Base-by-base conservation (phyloP, 169 alveolate species). In the Cryptosporidium xiaoi region DNA sequence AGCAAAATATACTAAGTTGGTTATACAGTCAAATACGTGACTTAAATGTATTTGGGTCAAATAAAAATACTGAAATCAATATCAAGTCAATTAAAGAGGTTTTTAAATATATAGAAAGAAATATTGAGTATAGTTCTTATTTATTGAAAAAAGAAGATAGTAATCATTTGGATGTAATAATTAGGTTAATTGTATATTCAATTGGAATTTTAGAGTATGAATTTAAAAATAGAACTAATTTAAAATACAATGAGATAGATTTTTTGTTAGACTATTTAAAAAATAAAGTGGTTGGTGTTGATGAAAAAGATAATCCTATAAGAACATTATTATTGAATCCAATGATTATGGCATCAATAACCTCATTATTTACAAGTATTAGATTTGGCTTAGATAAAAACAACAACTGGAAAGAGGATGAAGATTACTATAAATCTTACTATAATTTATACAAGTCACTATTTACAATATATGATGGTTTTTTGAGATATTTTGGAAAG, bases 191-290 rank as follows among this genome's bases (percentile, higher is more conserved):
- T 24, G 67, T 20, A 27, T 69, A 69, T 33, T 55, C 56, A 18
- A 55, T 69, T 16, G 56, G 67, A 16, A 10, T 69, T 24, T 56
- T 69, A 34, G 83, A 69, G 12, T 69, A 51, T 53, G 83, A 53
- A 55, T 13, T 69, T 16, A 51, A 34, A 18, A 12, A 20, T 27
- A 55, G 83, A 53, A 27, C 13, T 8, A 20, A 15, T 24, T 5
- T 62, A 0, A 46, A 69, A 31, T 55, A 29, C 60, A 51, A 69
- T 16, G 83, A 69, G 20, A 24, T 69, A 13, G 83, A 69, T 40
- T 12, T 27, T 13, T 20, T 69, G 36, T 16, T 69, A 51, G 31
- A 33, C 29, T 53, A 31, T 51, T 69, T 69, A 27, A 69, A 6
- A 31, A 51, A 29, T 46, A 48, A 50, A 2, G 24, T 8, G 44